phyloP scores from a whole-genome alignment of 2,329 filamentous ascomycete species.

The Sporothrix variecibatus region DNA sequence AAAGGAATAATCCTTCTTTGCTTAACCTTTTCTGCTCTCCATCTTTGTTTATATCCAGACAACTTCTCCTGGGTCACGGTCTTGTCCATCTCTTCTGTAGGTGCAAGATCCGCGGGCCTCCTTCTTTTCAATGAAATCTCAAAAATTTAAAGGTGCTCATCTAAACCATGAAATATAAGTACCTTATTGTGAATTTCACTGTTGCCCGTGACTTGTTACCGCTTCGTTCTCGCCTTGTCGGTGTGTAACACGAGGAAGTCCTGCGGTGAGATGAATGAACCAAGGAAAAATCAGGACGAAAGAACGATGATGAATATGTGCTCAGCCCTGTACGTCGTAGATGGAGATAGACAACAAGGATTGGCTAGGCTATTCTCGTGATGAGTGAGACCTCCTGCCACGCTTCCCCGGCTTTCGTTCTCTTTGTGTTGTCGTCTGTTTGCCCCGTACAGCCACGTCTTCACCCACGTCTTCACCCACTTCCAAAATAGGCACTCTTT shows the following conservation, averaged over 20 bases:
- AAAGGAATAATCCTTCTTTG: neutral
- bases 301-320: neutral
- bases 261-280: neutral
- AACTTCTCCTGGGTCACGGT: neutral
- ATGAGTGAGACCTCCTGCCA: neutral
- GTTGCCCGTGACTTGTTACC: neutral
- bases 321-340: constrained; percentile 12
- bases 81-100: neutral
- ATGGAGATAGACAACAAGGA: neutral
- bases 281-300: neutral
- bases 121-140: neutral
- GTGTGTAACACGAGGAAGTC: neutral
- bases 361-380: neutral
- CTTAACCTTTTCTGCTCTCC: neutral
- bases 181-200: neutral
- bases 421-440: neutral
- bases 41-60: neutral
- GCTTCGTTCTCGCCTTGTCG: neutral
- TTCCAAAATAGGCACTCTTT: neutral
- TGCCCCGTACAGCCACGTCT: neutral
- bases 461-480: neutral
- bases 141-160: neutral
- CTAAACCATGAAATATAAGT: neutral
- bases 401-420: neutral
- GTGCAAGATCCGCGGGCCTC: neutral